Conservation (phyloP, 2,329 filamentous ascomycete species). For the Nothophoma quercina region DNA sequence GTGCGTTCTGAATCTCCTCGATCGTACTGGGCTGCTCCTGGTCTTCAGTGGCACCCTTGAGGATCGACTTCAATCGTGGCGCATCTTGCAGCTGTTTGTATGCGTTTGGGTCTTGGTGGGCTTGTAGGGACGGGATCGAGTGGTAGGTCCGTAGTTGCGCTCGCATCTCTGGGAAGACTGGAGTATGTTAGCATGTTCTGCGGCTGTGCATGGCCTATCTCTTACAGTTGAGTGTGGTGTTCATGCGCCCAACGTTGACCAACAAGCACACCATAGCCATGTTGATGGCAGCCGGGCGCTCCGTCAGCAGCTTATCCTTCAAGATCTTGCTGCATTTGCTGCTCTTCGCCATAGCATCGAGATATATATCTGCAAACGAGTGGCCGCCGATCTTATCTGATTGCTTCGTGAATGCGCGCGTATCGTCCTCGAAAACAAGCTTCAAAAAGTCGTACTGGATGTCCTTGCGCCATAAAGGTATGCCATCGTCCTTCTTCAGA, state of each 20-base stretch:
- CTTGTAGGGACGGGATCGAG: constrained; percentile 94
- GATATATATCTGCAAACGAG: constrained; percentile 93
- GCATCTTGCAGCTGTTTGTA: constrained; percentile 99
- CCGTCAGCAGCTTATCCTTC: constrained; percentile 92
- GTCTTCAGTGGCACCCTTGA: constrained; percentile 97
- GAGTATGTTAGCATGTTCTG: constrained; percentile 23
- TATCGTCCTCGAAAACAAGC: constrained; percentile 78
- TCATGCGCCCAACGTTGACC: constrained; percentile 98
- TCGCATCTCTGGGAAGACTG: constrained; percentile 99
- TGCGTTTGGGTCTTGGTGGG: constrained; percentile 90
- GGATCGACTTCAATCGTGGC: constrained; percentile 91
- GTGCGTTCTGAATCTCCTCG: constrained; percentile 76
- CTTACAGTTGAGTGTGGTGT: constrained; percentile 96
- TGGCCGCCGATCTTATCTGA: constrained; percentile 79
- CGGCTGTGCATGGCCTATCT: constrained; percentile 12
- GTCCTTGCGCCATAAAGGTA: constrained; percentile 84
- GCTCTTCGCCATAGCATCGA: constrained; percentile 97
- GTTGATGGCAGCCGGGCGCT: constrained; percentile 89
- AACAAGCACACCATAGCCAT: constrained; percentile 99
- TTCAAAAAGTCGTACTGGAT: constrained; percentile 89
- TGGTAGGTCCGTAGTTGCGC: constrained; percentile 97
- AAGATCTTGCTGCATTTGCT: constrained; percentile 99
- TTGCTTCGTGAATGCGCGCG: constrained; percentile 85
- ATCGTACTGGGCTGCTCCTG: constrained; percentile 81
- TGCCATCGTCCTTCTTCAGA: constrained; percentile 87